Percentiles rank a stretch among this genome's conserved stretches.
These are phyloP conservation scores for Lactifluus piperatus DNA, from an alignment of 768 basidiomycete genomes.

Conservation along the genomic window DNA sequence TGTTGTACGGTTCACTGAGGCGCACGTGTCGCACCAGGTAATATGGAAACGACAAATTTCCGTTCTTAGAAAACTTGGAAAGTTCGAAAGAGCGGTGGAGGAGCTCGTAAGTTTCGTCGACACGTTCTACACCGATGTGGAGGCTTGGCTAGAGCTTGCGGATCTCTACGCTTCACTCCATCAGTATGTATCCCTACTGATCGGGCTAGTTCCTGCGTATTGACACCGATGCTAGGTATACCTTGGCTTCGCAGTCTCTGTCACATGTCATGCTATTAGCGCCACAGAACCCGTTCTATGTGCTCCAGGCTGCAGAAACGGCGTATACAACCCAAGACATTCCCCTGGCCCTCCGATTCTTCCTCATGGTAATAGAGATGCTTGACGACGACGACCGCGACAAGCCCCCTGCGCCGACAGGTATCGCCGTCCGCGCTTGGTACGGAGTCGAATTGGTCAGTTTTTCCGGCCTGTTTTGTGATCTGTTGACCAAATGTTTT, in stretches of 20 bases:
- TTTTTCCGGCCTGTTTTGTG: not conserved
- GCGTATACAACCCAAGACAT: conserved; percentile 74
- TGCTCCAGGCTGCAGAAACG: conserved; percentile 81
- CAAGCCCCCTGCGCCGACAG: conserved; percentile 35
- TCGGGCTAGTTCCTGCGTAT: not conserved
- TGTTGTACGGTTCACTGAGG: not conserved
- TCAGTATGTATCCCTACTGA: conserved; percentile 42
- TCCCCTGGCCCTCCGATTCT: conserved; percentile 70
- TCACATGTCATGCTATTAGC: conserved; percentile 76
- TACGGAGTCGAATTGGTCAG: conserved; percentile 74
- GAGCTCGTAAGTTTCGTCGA: conserved; percentile 71
- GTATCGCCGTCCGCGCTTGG: conserved; percentile 66
- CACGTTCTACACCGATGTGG: conserved; percentile 80
- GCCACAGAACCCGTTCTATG: conserved; percentile 80
- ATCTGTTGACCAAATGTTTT: not conserved
- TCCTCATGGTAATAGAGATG: conserved; percentile 75
- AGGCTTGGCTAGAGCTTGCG: conserved; percentile 82
- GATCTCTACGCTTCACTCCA: conserved; percentile 68
- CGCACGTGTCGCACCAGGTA: conserved; percentile 32
- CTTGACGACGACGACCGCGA: conserved; percentile 46
- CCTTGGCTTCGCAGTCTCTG: conserved; percentile 60
- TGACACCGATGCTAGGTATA: conserved; percentile 44
- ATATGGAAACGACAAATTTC: conserved; percentile 79
- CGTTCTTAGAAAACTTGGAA: conserved; percentile 53
- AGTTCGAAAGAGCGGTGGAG: conserved; percentile 55